phyloP scores from a whole-genome alignment of 2,329 filamentous ascomycete genomes.

The Botrytis galanthina region DNA sequence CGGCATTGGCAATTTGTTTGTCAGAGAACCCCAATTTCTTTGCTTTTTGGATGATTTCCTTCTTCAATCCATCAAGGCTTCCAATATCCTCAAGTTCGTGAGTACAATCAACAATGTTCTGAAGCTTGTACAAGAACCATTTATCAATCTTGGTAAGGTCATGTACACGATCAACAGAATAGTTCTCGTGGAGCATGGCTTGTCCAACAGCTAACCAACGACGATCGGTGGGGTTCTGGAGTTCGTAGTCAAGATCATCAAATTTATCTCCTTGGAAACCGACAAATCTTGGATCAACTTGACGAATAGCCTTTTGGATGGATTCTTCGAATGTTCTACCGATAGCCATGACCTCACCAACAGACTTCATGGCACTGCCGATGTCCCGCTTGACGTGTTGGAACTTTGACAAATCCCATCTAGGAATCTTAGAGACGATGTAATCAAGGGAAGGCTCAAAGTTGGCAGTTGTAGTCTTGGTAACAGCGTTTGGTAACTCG shows the following conservation, averaged over 20 bases:
- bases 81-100: conserved; percentile 82
- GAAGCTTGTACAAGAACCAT: conserved; percentile 98
- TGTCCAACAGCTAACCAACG: conserved; percentile 97
- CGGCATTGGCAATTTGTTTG: conserved; percentile 84
- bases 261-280: conserved; percentile 97
- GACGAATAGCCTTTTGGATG: conserved; percentile 97
- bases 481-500: conserved; percentile 95
- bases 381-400: conserved; percentile 98
- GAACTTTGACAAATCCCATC: conserved; percentile 98
- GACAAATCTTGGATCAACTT: conserved; percentile 87
- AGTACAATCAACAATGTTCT: conserved; percentile 93
- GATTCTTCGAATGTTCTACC: conserved; percentile 98
- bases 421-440: conserved; percentile 96
- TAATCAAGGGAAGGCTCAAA: conserved; percentile 98
- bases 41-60: conserved; percentile 82
- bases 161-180: conserved; percentile 87
- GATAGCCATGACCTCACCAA: conserved; percentile 99
- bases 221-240: conserved; percentile 91
- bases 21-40: conserved; percentile 99
- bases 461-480: conserved; percentile 97
- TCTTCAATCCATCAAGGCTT: conserved; percentile 78
- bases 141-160: conserved; percentile 98
- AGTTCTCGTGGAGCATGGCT: conserved; percentile 96
- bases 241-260: conserved; percentile 83
- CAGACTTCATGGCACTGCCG: conserved; percentile 97